These are phyloP conservation scores for Penicillium dipodomyicola DNA, from an alignment of 495 filamentous ascomycete species.

Conservation along the genomic window DNA sequence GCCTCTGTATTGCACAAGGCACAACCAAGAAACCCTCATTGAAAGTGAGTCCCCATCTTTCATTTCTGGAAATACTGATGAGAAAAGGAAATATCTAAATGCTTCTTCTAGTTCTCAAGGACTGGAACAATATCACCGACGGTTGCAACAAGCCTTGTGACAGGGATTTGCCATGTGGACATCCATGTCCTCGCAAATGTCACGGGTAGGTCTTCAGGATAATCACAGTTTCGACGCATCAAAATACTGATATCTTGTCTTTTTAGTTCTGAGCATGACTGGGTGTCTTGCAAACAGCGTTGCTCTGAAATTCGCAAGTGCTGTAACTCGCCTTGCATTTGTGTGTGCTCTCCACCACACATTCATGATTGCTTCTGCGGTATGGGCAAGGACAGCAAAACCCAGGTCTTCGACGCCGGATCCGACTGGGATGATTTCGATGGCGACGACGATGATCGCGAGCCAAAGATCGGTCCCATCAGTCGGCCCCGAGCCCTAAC, in stretches of 20 bases:
- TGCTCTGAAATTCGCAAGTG: constrained; percentile 9
- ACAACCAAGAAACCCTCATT: constrained; percentile 32
- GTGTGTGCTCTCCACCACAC: constrained; percentile 12
- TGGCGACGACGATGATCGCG: neutral
- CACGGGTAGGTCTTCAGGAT: constrained; percentile 34
- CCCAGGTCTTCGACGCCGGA: neutral
- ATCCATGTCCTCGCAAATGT: constrained; percentile 38
- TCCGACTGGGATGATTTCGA: neutral
- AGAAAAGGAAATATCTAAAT: constrained; percentile 8
- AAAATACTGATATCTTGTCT: neutral
- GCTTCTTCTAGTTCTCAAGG: constrained; percentile 18
- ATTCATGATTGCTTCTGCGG: constrained; percentile 14
- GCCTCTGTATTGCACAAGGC: constrained; percentile 42
- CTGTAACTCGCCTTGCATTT: constrained; percentile 8
- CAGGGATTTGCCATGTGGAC: constrained; percentile 39
- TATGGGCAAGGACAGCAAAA: neutral
- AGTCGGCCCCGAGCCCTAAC: neutral
- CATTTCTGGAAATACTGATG: neutral
- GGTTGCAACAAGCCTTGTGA: constrained; percentile 44
- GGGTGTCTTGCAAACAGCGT: constrained; percentile 5
- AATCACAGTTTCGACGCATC: too few relatives aligned
- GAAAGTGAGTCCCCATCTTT: constrained; percentile 20
- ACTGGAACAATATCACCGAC: constrained; percentile 54
- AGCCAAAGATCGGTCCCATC: neutral
- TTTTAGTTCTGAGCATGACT: constrained; percentile 9